phyloP scores from a whole-genome alignment of 2,329 filamentous ascomycete genomes.

The Apiospora kogelbergensis region DNA sequence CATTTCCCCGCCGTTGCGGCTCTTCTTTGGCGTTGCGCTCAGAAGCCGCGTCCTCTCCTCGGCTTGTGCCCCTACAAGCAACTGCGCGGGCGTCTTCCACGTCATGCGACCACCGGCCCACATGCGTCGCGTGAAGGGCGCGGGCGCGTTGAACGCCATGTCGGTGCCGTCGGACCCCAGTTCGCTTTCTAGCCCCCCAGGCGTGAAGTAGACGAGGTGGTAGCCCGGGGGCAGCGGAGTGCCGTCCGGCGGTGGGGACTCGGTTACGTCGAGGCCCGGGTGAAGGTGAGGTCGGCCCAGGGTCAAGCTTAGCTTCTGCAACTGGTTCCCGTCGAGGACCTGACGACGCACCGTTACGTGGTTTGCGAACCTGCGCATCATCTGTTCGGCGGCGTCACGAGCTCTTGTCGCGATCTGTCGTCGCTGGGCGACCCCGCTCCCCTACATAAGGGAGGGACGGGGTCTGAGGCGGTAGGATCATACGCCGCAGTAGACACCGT shows the following conservation, averaged over 20 bases:
- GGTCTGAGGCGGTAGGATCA: background rate
- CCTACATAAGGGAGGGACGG: background rate
- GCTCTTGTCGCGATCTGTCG: conserved; percentile 12
- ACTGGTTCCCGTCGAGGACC: conserved; percentile 60
- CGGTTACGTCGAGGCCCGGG: conserved; percentile 38
- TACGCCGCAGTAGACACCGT: background rate
- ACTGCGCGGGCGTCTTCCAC: conserved; percentile 38
- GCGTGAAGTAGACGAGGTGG: conserved; percentile 65
- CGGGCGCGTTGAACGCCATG: conserved; percentile 56
- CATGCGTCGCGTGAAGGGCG: conserved; percentile 64
- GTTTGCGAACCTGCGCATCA: conserved; percentile 31
- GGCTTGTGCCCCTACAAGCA: conserved; percentile 55
- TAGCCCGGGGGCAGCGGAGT: conserved; percentile 58
- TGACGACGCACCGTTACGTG: conserved; percentile 39
- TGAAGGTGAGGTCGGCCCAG: conserved; percentile 49
- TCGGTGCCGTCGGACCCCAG: conserved; percentile 63
- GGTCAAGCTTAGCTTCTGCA: conserved; percentile 61
- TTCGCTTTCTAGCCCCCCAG: conserved; percentile 50
- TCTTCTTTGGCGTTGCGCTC: conserved; percentile 53
- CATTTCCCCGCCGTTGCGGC: conserved; percentile 58
- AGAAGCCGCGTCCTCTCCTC: conserved; percentile 57
- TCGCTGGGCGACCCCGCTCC: background rate
- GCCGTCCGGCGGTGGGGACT: conserved; percentile 37
- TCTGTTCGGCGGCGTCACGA: conserved; percentile 18
- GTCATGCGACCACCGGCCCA: conserved; percentile 64